Evolutionary conservation across 805 yeast species (phyloP), one percentile per base, ranked within the genome.

Genomic region (Candida ascalaphidarum): DNA sequence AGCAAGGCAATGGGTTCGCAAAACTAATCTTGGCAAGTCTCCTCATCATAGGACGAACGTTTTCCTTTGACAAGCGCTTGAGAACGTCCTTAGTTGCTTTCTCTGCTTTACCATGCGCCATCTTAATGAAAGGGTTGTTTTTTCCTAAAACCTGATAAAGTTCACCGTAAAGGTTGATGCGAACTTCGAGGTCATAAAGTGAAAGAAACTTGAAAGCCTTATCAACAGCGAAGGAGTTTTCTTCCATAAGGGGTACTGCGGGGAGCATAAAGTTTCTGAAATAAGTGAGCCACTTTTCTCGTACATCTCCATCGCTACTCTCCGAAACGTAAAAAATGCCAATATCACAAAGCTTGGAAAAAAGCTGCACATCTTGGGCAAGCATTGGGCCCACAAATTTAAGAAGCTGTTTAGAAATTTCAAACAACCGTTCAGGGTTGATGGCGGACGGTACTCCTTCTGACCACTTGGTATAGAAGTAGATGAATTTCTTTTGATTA

Each of bases 121-220:
- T 55, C 36, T 75, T 78, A 5, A 82, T 61, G 12, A 61, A 60
- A 0, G 74, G 61, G 31, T 68, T 60, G 33, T 66, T 72, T 41
- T 80, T 80, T 3, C 77, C 61, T 3, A 73, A 50, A 3, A 68
- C 74, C 20, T 65, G 68, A 28, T 70, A 63, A 47, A 84, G 66
- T 40, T 86, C 95, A 21, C 94, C 92, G 48, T 88, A 88, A 12
- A 89, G 50, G 32, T 79, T 74, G 51, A 71, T 88, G 26, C 96
- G 65, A 32, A 65, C 66, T 29, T 80, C 81, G 21, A 73, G 45
- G 3, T 84, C 59, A 43, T 67, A 84, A 19, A 50, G 40, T 7
- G 61, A 48, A 34, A 89, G 45, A 1, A 85, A 43, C 6, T 57
- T 50, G 43, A 56, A 84, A 1, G 83, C 69, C 35, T 73, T 79